Base-by-base conservation (phyloP, 768 basidiomycete genomes). In the Leccinum olivaceopallidum region DNA sequence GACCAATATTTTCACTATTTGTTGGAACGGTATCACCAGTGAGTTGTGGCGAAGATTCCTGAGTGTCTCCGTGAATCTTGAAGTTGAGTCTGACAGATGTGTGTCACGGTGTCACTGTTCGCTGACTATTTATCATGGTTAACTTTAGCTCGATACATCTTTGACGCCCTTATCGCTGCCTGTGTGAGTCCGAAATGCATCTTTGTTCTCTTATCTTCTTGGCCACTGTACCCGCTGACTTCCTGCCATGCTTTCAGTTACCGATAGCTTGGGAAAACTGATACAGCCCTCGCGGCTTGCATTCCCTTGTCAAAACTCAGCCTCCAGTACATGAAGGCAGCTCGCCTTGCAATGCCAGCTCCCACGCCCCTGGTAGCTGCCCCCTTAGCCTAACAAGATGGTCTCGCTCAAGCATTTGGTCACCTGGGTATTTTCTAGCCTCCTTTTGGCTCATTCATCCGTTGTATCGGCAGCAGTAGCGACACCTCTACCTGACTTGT, bases 401-500 rank as follows among this genome's bases (percentile, higher is more conserved):
- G 9, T 49, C 13, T 53, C 61, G 30, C n/a, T 66, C 22, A 55
- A 28, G 26, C 56, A 14, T 52, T 22, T 62, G 16, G 24, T 65
- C n/a, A n/a, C 58, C 55, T 56, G 64, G 49, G 51, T 63, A 32
- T 57, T 14, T 51, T 18, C 53, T 34, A 32, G 58, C 36, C 37
- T 65, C 47, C 32, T 63, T 26, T 47, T 56, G 30, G 39, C 52
- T 7, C 58, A 60, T 16, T 56, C 60, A 9, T 34, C 22, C 49
- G 32, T 66, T 10, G 59, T 59, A 18, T 62, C 50, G 1, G 69
- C 69, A 4, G 32, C 61, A 6, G 55, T 54, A 44, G 39, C 60
- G 18, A 70, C 61, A 0, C 56, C 64, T 20, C 61, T 78, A 20
- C 79, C 79, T 2, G 78, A 80, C 57, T 62, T 80, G 4, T 78